Evolutionary conservation across 495 filamentous ascomycete species (phyloP).

Genomic region (Annulohypoxylon moriforme): DNA sequence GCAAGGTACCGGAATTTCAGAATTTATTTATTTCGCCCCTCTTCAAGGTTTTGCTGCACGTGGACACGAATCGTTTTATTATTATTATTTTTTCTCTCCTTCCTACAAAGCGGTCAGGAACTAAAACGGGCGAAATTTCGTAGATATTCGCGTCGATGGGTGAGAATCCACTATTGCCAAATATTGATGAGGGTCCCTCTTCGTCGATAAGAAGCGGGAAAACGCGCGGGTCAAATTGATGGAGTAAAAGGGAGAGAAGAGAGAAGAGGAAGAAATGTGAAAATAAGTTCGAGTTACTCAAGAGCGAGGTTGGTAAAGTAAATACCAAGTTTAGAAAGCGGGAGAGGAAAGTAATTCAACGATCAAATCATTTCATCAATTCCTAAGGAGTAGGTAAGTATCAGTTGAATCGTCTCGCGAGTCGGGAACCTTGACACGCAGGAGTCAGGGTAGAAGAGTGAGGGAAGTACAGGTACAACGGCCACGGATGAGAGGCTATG

Average conservation of each 20-base stretch:
- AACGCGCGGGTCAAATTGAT: slow-evolving; percentile 35
- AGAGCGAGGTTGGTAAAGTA: slow-evolving; percentile 46
- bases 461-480: slow-evolving; percentile 33
- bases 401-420: slow-evolving; percentile 39
- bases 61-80: slow-evolving; percentile 43
- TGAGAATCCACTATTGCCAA: slow-evolving; percentile 33
- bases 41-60: slow-evolving; percentile 36
- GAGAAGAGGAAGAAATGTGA: slow-evolving; percentile 39
- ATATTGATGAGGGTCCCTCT: slow-evolving; percentile 10
- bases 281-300: slow-evolving; percentile 22
- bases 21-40: slow-evolving; percentile 37
- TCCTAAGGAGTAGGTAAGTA: slow-evolving; percentile 18
- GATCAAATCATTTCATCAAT: slow-evolving; percentile 47
- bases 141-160: slow-evolving; percentile 37
- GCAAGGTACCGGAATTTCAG: slow-evolving; percentile 37
- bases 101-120: slow-evolving; percentile 42
- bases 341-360: slow-evolving; percentile 35
- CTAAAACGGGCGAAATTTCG: slow-evolving; percentile 33
- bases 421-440: slow-evolving; percentile 41
- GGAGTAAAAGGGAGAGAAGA: slow-evolving; percentile 28
- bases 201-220: slow-evolving; percentile 29
- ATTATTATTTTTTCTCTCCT: slow-evolving; percentile 22
- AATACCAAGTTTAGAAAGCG: slow-evolving; percentile 44
- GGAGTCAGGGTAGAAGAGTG: slow-evolving; percentile 38
- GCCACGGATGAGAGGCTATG: slow-evolving; percentile 1